Conservation (phyloP, 2,329 filamentous ascomycete genomes). For the Diaporthe vaccinii region DNA sequence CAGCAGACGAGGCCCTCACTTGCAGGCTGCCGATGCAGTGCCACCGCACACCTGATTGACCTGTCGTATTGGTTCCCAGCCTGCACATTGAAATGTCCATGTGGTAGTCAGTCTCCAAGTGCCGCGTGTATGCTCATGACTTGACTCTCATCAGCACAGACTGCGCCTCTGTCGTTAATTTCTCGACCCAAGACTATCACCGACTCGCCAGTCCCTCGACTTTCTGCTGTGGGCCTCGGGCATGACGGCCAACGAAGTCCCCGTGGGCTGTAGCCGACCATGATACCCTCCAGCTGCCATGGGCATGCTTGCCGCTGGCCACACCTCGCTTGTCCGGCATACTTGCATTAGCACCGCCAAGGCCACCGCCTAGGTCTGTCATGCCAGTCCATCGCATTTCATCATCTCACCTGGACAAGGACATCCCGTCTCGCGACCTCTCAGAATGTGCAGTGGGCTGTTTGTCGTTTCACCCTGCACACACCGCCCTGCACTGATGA, state of each 20-base stretch:
- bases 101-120: not conserved
- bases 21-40: conserved; percentile 27
- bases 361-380: conserved; percentile 7
- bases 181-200: not conserved
- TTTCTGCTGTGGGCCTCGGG: not conserved
- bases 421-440: conserved; percentile 12
- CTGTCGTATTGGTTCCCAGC: conserved; percentile 9
- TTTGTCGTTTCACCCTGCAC: conserved; percentile 25
- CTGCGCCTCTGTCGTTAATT: not conserved
- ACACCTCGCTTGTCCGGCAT: conserved; percentile 7
- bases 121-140: not conserved
- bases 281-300: not conserved
- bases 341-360: conserved; percentile 30
- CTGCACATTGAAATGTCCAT: not conserved
- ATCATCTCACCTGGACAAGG: conserved; percentile 26
- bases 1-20: conserved; percentile 5
- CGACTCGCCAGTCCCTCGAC: not conserved
- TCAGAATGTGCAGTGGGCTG: conserved; percentile 1
- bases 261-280: not conserved
- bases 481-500: conserved; percentile 19
- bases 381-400: conserved; percentile 19
- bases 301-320: not conserved
- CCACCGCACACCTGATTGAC: conserved; percentile 5
- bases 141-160: conserved; percentile 12
- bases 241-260: not conserved